Evolutionary conservation across 139 green algal genomes (phyloP).

Genomic region (Pseudopediastrum boryanum): DNA sequence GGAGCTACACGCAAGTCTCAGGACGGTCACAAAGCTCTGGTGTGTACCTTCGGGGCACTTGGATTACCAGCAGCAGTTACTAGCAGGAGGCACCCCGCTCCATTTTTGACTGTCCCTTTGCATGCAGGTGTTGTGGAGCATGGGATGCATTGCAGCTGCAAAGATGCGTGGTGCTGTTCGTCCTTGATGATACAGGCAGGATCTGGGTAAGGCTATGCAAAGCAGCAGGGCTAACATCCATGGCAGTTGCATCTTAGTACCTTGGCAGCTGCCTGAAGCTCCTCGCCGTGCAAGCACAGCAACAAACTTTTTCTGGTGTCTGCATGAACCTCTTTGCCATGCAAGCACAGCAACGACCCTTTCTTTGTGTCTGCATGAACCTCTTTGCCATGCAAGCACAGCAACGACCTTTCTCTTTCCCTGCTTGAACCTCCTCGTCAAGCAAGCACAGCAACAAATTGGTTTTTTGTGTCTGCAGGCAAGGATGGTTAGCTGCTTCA

Average conservation of each 20-base stretch:
- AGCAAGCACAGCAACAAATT: background rate
- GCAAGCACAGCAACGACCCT: background rate
- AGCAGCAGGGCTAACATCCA: background rate
- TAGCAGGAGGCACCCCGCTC: too few relatives aligned
- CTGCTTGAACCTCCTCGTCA: background rate
- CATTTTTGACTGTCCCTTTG: too few relatives aligned
- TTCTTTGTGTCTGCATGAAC: too few relatives aligned
- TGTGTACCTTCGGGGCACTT: too few relatives aligned
- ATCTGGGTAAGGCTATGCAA: constrained; percentile 11
- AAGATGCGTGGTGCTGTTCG: constrained; percentile 33
- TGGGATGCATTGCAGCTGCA: constrained; percentile 40
- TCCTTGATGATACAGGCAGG: constrained; percentile 18
- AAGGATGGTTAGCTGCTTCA: constrained; percentile 55
- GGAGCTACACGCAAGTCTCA: too few relatives aligned
- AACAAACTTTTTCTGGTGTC: background rate
- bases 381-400: background rate
- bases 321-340: too few relatives aligned
- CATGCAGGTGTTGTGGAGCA: constrained; percentile 30
- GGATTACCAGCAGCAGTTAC: too few relatives aligned
- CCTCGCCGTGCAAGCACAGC: background rate
- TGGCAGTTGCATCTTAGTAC: background rate
- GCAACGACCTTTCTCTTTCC: background rate
- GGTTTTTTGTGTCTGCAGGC: constrained; percentile 39
- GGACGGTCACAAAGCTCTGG: too few relatives aligned
- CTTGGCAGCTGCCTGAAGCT: background rate